Conservation (phyloP, 2,329 filamentous ascomycete genomes). For the Colletotrichum agaves region DNA sequence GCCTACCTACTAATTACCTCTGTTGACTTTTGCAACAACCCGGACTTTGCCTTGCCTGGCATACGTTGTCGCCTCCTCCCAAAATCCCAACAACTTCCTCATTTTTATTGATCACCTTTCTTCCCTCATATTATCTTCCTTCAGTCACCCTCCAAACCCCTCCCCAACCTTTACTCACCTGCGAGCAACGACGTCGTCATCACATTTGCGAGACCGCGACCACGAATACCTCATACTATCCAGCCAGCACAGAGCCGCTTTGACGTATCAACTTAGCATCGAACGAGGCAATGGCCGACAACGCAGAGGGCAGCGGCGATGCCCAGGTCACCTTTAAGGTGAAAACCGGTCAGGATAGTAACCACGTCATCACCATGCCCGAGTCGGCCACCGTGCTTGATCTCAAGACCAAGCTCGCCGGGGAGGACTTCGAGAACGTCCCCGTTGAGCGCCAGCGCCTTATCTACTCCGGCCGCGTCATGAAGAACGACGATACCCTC, state of each 20-base stretch:
- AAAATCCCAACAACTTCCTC: constrained; percentile 21
- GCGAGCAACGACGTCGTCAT: not conserved
- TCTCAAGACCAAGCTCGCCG: constrained; percentile 88
- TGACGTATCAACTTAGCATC: not conserved
- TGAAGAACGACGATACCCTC: constrained; percentile 93
- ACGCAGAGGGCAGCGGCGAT: constrained; percentile 69
- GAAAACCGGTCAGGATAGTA: constrained; percentile 93
- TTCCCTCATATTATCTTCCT: not conserved
- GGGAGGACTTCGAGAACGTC: constrained; percentile 84
- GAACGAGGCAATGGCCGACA: constrained; percentile 69
- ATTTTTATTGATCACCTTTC: not conserved
- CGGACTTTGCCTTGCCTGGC: constrained; percentile 6
- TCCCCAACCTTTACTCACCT: not conserved
- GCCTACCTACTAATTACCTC: not conserved
- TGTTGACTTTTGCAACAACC: not conserved
- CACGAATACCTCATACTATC: not conserved
- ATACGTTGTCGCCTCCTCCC: constrained; percentile 12
- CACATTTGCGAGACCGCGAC: constrained; percentile 3
- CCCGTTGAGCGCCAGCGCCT: constrained; percentile 89
- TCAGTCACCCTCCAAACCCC: not conserved
- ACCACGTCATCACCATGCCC: constrained; percentile 83
- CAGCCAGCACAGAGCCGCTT: not conserved
- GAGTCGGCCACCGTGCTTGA: constrained; percentile 82
- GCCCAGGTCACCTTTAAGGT: constrained; percentile 93
- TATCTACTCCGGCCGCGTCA: constrained; percentile 96